Base-by-base conservation (phyloP, 1,284 basidiomycete genomes). In the Thecaphora thlaspeos region DNA sequence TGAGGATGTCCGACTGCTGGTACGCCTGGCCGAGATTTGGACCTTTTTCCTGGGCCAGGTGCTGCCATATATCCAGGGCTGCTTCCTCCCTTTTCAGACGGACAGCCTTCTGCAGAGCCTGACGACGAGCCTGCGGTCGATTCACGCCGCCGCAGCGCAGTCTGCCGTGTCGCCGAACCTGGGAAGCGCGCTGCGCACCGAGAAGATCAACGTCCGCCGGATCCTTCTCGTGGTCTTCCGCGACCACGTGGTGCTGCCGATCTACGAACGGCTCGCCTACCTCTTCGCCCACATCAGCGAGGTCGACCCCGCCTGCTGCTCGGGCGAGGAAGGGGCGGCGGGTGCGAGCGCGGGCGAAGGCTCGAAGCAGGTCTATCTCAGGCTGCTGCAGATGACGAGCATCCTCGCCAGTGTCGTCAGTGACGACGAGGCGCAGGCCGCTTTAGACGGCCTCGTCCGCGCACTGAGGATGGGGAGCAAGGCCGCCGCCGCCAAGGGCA, bases 31-130 rank as follows among this genome's bases (percentile, higher is more conserved):
- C 1, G 90, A 94, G 65, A 83, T 89, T 15, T 97, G 93, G 93
- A 84, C 83, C 7, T 93, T 94, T 81, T 96, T 95, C 80, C 95
- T 91, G 87, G 88, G 89, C 61, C 87, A 90, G 59, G 86, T 96
- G 19, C 80, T 97, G 1, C 91, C 92, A 1, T 93, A 91, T 74
- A 81, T 91, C 38, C 89, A 92, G 82, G 82, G 80, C 21, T 79
- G 81, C 55, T 82, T 83, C 53, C 74, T 83, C 18, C 82, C 82
- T 0, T 47, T 80, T 0, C 68, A 73, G 7, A 75, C 73, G 14
- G 75, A 79, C 54, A 52, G 68, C 9, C 64, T 68, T 0, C 49
- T 77, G 1, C 53, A 60, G 28, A 68, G 63, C 34, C 57, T 75
- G 23, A 43, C 69, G 18, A 51, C 55, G 3, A 46, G 34, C 19